Evolutionary conservation across 371 early-diverging fungal species (phyloP), one percentile per base, ranked within the genome.

Genomic region (Funneliformis caledonium): DNA sequence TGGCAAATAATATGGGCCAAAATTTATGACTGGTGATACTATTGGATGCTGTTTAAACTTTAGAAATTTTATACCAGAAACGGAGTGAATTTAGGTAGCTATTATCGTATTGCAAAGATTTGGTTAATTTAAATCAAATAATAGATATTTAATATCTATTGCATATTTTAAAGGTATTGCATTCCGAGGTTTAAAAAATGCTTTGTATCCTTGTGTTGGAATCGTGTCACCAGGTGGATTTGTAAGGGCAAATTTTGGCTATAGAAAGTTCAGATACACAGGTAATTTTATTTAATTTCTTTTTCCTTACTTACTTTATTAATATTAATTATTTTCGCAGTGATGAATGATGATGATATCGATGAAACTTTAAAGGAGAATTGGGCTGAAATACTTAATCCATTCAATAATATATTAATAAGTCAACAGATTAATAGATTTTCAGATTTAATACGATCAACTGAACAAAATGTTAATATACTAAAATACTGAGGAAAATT

Each of bases 31-130:
- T 26, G 26, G 26, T 26, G 26, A 98, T 83, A 89, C 92, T 0
- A 91, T 97, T 70, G 98, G 98, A 9, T 97, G 97, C 83, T 91
- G 95, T 10, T 84, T 98, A 64, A 95, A 98, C 85, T 96, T 97
- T 86, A 81, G 88, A 33, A 88, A 87, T 62, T 96, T 81, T 99
- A 93, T 85, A 97, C 97, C 12, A 96, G 94, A 83, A 98, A 98
- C 83, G 99, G 98, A 4, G 86, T 88, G 8, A 88, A 88, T 81
- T 89, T 97, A 37, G 97, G 96, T 75, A 64, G 16, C 31, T 64
- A 64, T 64, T 37, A 64, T 7, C 31, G 11, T 64, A 64, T 19
- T 37, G 31, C 3, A 2, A 48, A 48, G 8, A 48, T n/a, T 65
- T 62, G 2, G 10, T 33, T 33, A 10, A 31, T 64, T 64, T 31